phyloP scores from a whole-genome alignment of 345 rosid species.

The Anacardium occidentale region DNA sequence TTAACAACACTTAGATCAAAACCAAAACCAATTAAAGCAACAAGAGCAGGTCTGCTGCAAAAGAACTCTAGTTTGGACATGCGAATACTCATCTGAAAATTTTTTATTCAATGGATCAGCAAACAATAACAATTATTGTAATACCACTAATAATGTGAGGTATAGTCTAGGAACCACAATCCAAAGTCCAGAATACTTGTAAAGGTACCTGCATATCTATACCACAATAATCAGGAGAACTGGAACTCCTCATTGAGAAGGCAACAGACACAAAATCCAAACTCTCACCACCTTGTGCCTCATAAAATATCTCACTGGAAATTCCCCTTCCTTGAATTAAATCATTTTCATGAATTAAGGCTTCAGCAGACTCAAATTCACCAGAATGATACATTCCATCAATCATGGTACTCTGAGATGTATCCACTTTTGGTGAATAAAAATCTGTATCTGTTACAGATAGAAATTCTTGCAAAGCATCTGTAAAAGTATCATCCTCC shows the following conservation, averaged over 20 bases:
- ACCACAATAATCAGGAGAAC: constrained; percentile 85
- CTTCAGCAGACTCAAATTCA: constrained; percentile 53
- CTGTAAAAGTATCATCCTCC: constrained; percentile 82
- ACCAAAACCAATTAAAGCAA: constrained; percentile 95
- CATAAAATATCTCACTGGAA: constrained; percentile 77
- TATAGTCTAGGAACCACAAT: constrained; percentile 12
- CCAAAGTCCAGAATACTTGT: constrained; percentile 23
- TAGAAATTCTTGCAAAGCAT: constrained; percentile 88
- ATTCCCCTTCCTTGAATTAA: constrained; percentile 47
- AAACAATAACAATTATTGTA: constrained; percentile 2
- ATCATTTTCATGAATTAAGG: constrained; percentile 45
- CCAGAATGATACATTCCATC: constrained; percentile 37
- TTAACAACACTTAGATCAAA: constrained; percentile 58
- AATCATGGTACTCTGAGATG: constrained; percentile 39
- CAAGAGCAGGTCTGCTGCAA: constrained; percentile 91
- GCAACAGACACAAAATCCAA: constrained; percentile 81
- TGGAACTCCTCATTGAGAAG: constrained; percentile 67
- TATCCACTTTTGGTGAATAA: constrained; percentile 43
- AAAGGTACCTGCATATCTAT: constrained; percentile 80
- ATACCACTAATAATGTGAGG: constrained; percentile 5
- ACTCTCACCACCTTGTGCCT: constrained; percentile 70
- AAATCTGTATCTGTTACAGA: constrained; percentile 57
- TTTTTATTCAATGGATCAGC: constrained; percentile 33
- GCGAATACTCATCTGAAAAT: constrained; percentile 87
- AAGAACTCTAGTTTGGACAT: constrained; percentile 96